Evolutionary conservation across 2,329 filamentous ascomycete genomes (phyloP), one percentile per base, ranked within the genome.

Genomic region (Pseudocercospora crystallina): DNA sequence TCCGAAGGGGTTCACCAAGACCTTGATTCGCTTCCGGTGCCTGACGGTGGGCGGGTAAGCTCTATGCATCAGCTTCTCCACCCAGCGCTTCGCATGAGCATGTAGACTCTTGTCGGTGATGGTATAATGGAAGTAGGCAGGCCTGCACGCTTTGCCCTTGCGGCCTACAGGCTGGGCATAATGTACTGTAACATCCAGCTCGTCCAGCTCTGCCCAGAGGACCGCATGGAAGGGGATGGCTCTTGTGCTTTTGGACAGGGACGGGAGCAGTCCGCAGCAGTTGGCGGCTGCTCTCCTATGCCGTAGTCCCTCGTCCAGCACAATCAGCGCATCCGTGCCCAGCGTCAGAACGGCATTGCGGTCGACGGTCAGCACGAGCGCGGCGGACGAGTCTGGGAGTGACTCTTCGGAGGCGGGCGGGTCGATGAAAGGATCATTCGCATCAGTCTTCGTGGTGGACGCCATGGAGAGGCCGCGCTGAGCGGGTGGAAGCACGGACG

Each of bases 1-100:
- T 11, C 90, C 89, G 62, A 91, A 87, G 0, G 94, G 94, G 69
- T 99, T 99, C 55, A 99, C 80, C 37, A 97, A 75, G 10, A 97
- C 84, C 69, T 94, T 95, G 56, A 94, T 84, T 40, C 89, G 83
- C 70, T 90, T 94, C 51, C 78, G 80, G 46, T 79, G 80, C 63
- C 86, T 82, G 40, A 57, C 59, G 1, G 87, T 80, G 7, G 76
- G 73, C 48, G 75, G 85, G 64, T 96, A 96, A 17, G 91, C 83
- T 40, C 79, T 78, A 32, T 83, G 74, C 14, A 95, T 68, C 31
- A 96, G 77, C 45, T 73, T 75, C 26, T 78, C 74, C 33, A 84
- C 73, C 83, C 89, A 96, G 49, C 67, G 61, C 41, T 79, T 74
- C 8, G 78, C 73, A n/a, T 78, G 71, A 38, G 74, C 61, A 51